Evolutionary conservation across 257 asterid genomes (phyloP).

Genomic region (Capsicum rhomboideum): DNA sequence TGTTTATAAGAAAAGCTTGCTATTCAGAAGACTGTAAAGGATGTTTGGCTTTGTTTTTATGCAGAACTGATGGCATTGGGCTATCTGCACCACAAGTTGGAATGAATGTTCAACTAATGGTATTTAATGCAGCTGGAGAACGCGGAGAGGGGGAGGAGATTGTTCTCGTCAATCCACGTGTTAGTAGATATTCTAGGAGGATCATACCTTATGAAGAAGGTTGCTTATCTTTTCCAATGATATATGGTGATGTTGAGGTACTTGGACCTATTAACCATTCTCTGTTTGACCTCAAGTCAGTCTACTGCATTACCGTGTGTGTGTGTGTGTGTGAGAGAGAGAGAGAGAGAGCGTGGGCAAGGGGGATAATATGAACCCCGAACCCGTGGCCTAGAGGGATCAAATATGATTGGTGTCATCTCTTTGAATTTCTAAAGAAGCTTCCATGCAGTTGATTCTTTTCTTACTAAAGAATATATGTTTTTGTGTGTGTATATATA

Average conservation of each 20-base stretch:
- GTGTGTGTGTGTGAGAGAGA: background rate
- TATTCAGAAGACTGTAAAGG: conserved; percentile 28
- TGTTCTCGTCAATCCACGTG: conserved; percentile 79
- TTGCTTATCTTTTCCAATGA: conserved; percentile 87
- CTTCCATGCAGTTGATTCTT: background rate
- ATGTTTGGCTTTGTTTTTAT: conserved; percentile 27
- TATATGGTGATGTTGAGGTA: conserved; percentile 72
- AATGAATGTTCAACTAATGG: conserved; percentile 79
- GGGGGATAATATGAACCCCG: background rate
- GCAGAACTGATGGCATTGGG: conserved; percentile 97
- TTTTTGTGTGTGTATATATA: background rate
- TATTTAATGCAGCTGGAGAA: conserved; percentile 80
- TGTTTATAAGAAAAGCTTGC: conserved; percentile 15
- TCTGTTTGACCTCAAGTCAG: background rate
- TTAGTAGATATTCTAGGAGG: conserved; percentile 59
- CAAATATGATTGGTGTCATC: background rate
- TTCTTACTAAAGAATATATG: background rate
- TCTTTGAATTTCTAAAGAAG: background rate
- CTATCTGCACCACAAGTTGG: conserved; percentile 98
- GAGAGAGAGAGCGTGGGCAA: no score
- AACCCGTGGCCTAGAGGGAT: background rate
- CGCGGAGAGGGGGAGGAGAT: conserved; percentile 88
- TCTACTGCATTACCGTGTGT: background rate
- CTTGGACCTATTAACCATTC: background rate
- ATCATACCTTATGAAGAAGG: conserved; percentile 69